Evolutionary conservation across 2,329 filamentous ascomycete genomes (phyloP), one percentile per base, ranked within the genome.

Genomic region (Ceratocystiopsis sp.): DNA sequence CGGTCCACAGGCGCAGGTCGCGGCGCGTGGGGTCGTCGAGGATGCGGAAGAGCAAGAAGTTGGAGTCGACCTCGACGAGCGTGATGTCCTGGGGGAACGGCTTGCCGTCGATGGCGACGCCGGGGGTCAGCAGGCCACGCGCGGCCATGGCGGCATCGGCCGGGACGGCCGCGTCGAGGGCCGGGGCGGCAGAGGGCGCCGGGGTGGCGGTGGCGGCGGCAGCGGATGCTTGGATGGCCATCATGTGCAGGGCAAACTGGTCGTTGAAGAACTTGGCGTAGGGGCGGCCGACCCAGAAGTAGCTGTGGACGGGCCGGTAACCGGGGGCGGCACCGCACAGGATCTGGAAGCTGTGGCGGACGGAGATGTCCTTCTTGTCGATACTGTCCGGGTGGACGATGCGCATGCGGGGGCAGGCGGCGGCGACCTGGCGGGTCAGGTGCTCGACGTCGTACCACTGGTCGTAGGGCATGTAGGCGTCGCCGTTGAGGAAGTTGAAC

Each of bases 1-100:
- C 59, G 38, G 57, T 60, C 59, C 59, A 61, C 13, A 59, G 45
- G 3, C 47, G 51, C 9, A 61, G 44, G 33, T 61, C 59, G 18
- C 50, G 46, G 3, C 53, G 50, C 1, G 57, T 60, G 2, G 59
- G 53, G 48, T 61, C 59, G 47, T 61, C 59, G n/a, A 54, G 60
- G 38, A 61, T 47, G 40, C 56, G 51, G 47, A 54, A 61, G n/a
- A 59, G 37, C 16, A 60, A 45, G 44, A 61, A 61, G 39, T 55
- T 48, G 2, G 54, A 51, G 38, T 51, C 49, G 29, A 59, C 54
- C 14, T 47, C 44, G n/a, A 60, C 47, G 2, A 58, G 42, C 0
- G 53, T 59, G 32, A 59, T 56, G 35, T 57, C 17, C 49, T 40
- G 29, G 48, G 18, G 39, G 3, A 17, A 29, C 17, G 40, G 21